phyloP scores from a whole-genome alignment of 306 rosid species.

The Glycyrrhiza uralensis region DNA sequence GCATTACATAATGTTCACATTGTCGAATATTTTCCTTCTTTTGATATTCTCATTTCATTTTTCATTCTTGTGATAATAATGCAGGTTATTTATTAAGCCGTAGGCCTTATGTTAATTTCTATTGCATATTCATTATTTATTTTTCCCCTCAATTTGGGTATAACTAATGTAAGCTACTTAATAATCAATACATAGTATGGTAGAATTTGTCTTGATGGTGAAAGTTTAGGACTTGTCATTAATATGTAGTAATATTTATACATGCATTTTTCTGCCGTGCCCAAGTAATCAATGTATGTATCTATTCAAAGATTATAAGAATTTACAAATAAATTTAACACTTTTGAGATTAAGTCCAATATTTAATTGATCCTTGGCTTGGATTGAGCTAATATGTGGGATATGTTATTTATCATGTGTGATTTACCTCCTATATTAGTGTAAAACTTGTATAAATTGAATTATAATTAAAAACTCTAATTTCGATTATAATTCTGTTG shows the following conservation, averaged over 20 bases:
- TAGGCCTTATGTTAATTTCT: conserved; percentile 41
- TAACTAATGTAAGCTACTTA: conserved; percentile 40
- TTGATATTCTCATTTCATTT: background rate
- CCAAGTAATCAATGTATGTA: too few relatives aligned
- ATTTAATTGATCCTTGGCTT: background rate
- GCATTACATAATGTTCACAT: conserved; percentile 36
- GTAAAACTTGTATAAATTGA: background rate
- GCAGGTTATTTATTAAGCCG: conserved; percentile 41
- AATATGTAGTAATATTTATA: background rate
- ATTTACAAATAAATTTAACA: background rate
- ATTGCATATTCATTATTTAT: conserved; percentile 37
- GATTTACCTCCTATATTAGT: too few relatives aligned
- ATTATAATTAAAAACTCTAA: too few relatives aligned
- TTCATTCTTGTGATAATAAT: conserved; percentile 35
- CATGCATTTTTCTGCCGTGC: background rate
- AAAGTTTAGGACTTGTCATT: conserved; percentile 10
- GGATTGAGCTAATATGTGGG: background rate
- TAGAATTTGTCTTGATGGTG: conserved; percentile 29
- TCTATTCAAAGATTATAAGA: background rate
- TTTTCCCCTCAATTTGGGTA: conserved; percentile 17
- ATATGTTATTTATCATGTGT: too few relatives aligned
- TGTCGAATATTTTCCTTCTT: background rate
- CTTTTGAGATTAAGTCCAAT: background rate
- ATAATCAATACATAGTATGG: conserved; percentile 31
- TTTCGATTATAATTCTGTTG: too few relatives aligned